Evolutionary conservation across 306 rosid genomes (phyloP), one percentile per base, ranked within the genome.

Genomic region (Delonix regia): DNA sequence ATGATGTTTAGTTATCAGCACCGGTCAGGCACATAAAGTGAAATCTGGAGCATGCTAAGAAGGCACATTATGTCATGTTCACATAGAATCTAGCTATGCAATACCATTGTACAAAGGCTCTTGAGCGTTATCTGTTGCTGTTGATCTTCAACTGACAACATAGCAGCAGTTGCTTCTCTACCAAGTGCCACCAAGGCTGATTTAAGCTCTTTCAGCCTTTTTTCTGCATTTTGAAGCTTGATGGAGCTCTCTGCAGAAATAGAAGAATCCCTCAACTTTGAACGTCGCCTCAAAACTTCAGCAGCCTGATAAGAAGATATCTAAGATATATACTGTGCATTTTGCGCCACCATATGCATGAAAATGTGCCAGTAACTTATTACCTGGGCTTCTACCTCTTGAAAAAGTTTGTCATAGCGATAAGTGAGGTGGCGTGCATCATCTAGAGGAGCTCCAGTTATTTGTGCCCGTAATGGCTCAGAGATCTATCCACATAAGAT

Each of bases 371-470:
- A 84, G 55, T 81, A 61, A 63, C 74, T 75, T 82, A 64, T 76
- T 85, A 92, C 98, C 98, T 92, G 97, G 69, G 86, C 83, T 80
- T 94, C 97, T 30, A 88, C 91, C 75, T 92, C 98, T 59, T 92
- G 98, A 64, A 90, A 90, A 63, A 90, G 87, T 86, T 88, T 94
- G 61, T 94, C 98, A 52, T 92, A 94, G 78, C 83, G 94, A 56
- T 86, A 89, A 39, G 97, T 80, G 75, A 94, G 91, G 83, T 94
- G 97, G 28, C 98, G 95, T 73, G 98, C 98, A 87, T 92, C 98
- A 82, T 94, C 98, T 80, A 94, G 82, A 78, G 98, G 98, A 80
- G 98, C 97, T 77, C 95, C 97, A 6, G 87, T 89, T 83, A 94
- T 88, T 83, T 89, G 97, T 57, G 97, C 88, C 73, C 93, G 87